phyloP scores from a whole-genome alignment of 345 rosid species.

The Lenwebbia sp. region DNA sequence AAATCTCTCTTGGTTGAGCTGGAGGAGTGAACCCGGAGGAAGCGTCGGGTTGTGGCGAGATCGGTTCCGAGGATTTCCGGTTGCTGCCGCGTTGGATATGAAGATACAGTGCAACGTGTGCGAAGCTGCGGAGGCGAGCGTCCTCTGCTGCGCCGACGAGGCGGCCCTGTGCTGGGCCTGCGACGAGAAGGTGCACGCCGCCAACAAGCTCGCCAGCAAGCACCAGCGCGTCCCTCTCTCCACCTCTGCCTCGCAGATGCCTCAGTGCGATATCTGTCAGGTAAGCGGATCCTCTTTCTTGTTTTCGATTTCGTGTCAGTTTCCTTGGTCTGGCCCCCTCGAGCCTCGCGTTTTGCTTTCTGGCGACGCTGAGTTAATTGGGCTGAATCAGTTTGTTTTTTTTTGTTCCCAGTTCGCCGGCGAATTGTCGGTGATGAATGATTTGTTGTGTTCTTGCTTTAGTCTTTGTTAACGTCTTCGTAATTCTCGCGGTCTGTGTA shows the following conservation, averaged over 20 bases:
- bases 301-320: not conserved
- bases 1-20: not conserved
- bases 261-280: constrained; percentile 97
- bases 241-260: constrained; percentile 54
- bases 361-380: not conserved
- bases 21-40: too few relatives aligned
- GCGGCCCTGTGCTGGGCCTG: constrained; percentile 93
- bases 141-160: constrained; percentile 98
- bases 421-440: not conserved
- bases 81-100: constrained; percentile 18
- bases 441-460: not conserved
- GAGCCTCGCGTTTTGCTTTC: not conserved
- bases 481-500: not conserved
- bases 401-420: not conserved
- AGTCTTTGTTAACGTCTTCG: not conserved
- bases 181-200: constrained; percentile 86
- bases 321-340: not conserved
- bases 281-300: constrained; percentile 3
- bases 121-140: constrained; percentile 84
- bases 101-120: constrained; percentile 99
- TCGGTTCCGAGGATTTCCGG: not conserved
- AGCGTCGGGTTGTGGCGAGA: not conserved
- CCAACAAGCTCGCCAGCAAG: constrained; percentile 93
- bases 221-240: constrained; percentile 88
- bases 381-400: too few relatives aligned